These are phyloP conservation scores for Gossypium davidsonii DNA, from an alignment of 441 rosid species.

Conservation along the genomic window DNA sequence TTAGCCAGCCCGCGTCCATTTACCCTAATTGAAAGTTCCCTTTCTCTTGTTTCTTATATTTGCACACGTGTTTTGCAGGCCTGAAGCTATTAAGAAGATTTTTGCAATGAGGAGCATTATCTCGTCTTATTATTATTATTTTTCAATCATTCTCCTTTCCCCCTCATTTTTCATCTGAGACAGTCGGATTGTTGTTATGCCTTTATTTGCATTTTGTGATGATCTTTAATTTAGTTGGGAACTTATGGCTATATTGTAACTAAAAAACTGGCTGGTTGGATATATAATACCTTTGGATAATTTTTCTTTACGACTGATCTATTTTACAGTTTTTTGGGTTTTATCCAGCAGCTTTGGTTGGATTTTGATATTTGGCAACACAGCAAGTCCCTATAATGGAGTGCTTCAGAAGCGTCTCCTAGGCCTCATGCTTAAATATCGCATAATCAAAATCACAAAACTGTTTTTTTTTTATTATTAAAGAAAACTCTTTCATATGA, in stretches of 20 bases:
- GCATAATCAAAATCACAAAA: background rate
- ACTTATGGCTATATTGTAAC: conserved; percentile 26
- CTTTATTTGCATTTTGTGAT: background rate
- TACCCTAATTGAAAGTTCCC: background rate
- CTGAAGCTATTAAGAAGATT: conserved; percentile 17
- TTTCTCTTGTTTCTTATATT: background rate
- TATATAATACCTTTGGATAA: conserved; percentile 15
- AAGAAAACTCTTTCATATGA: background rate
- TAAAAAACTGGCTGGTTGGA: conserved; percentile 22
- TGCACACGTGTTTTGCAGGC: conserved; percentile 21
- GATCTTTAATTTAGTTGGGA: conserved; percentile 17
- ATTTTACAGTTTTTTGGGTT: background rate
- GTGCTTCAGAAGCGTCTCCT: background rate
- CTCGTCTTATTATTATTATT: conserved; percentile 7
- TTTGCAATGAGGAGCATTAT: conserved; percentile 34
- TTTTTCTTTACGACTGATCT: background rate
- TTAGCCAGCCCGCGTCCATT: no score
- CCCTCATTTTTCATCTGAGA: conserved; percentile 2
- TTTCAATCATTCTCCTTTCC: background rate
- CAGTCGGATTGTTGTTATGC: conserved; percentile 23
- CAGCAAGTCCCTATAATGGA: background rate
- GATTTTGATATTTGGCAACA: background rate
- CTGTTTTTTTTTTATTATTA: background rate
- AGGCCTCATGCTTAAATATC: background rate
- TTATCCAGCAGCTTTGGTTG: background rate